Conservation (phyloP, 331 rosid species). For the Rosa hybrid region DNA sequence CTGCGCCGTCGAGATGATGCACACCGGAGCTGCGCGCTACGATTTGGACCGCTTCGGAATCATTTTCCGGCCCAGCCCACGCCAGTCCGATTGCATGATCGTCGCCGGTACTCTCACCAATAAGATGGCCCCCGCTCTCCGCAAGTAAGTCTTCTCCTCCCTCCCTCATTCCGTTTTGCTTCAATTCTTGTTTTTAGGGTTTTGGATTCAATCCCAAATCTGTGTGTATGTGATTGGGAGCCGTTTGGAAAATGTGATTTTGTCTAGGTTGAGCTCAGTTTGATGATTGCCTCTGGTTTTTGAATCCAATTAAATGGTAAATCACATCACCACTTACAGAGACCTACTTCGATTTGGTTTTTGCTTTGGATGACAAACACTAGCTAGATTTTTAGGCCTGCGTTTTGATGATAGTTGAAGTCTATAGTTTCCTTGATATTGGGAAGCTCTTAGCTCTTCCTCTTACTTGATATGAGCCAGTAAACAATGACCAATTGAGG, state of each 20-base stretch:
- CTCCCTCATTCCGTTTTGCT: neutral
- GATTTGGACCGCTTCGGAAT: slow-evolving; percentile 94
- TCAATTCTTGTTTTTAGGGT: neutral
- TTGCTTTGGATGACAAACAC: neutral
- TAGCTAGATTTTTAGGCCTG: neutral
- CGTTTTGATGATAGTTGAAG: neutral
- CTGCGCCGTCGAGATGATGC: slow-evolving; percentile 99
- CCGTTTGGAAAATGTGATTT: neutral
- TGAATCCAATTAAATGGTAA: neutral
- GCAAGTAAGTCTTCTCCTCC: slow-evolving; percentile 47
- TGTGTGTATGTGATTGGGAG: neutral
- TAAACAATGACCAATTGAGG: neutral
- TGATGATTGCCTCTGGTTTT: neutral
- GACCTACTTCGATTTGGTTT: neutral
- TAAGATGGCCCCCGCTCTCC: slow-evolving; percentile 98
- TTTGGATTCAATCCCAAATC: neutral
- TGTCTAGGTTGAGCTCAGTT: neutral
- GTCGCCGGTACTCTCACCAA: slow-evolving; percentile 98
- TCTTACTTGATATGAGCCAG: neutral
- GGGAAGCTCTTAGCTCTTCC: neutral
- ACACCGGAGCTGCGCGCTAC: slow-evolving; percentile 92
- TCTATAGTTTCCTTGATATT: neutral
- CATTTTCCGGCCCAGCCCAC: slow-evolving; percentile 96
- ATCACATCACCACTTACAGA: neutral
- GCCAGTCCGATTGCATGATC: slow-evolving; percentile 95